Conservation (phyloP, 1,139 yeast genomes). For the Debaryomyces robertsiae region DNA sequence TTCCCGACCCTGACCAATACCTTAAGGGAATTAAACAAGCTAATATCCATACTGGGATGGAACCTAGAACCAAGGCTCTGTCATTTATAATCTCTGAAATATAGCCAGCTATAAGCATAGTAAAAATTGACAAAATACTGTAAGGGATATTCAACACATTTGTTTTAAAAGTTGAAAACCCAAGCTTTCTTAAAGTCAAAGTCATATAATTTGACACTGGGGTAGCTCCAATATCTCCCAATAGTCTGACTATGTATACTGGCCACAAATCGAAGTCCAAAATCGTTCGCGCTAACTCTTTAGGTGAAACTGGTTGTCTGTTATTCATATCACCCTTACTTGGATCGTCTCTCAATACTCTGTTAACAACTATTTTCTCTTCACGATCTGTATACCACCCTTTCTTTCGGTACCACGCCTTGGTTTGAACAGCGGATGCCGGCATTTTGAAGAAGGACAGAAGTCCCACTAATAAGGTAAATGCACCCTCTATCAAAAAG, state of each 20-base stretch:
- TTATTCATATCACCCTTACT: constrained; percentile 37
- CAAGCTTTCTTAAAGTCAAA: constrained; percentile 49
- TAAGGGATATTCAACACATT: constrained; percentile 59
- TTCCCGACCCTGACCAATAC: constrained; percentile 54
- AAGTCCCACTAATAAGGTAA: constrained; percentile 33
- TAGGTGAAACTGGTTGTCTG: constrained; percentile 28
- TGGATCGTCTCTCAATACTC: constrained; percentile 35
- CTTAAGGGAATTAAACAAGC: constrained; percentile 46
- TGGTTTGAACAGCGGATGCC: constrained; percentile 35
- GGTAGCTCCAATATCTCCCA: not conserved
- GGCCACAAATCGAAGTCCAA: constrained; percentile 22
- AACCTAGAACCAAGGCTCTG: constrained; percentile 29
- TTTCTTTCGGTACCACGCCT: constrained; percentile 27
- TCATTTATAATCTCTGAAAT: constrained; percentile 41
- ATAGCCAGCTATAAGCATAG: constrained; percentile 41
- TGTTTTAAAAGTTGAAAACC: constrained; percentile 56
- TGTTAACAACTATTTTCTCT: constrained; percentile 33
- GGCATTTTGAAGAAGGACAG: constrained; percentile 35
- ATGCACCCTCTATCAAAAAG: constrained; percentile 35
- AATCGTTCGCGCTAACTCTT: constrained; percentile 24
- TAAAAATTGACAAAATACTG: constrained; percentile 37
- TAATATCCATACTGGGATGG: constrained; percentile 40
- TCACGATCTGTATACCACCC: constrained; percentile 43
- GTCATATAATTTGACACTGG: constrained; percentile 47
- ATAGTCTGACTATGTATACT: constrained; percentile 28